Percentiles rank a stretch among this genome's conserved stretches.
Evolutionary conservation across 345 rosid species (phyloP).

Genomic region (Ceriops zippeliana): DNA sequence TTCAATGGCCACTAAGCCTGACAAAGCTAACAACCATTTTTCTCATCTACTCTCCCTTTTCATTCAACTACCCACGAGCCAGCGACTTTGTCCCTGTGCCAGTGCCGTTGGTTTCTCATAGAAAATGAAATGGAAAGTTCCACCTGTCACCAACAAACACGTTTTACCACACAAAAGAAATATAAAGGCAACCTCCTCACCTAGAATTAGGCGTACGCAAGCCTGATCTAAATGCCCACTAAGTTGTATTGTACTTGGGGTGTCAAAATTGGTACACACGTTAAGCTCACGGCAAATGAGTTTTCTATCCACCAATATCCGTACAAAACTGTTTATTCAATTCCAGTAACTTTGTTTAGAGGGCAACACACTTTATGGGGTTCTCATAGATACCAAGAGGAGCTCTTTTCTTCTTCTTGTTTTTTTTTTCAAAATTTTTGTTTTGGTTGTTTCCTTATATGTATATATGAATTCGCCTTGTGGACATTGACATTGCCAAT

Average conservation of each 20-base stretch:
- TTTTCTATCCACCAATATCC: background rate
- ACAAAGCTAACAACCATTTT: too few relatives aligned
- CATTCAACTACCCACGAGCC: too few relatives aligned
- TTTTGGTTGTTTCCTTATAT: background rate
- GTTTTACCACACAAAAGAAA: too few relatives aligned
- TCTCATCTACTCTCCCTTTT: too few relatives aligned
- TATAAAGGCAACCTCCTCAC: too few relatives aligned
- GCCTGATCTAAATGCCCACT: too few relatives aligned
- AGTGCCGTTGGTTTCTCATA: too few relatives aligned
- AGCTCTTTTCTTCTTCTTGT: background rate
- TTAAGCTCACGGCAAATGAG: slow-evolving; percentile 3
- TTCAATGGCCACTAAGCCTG: too few relatives aligned
- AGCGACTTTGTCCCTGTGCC: too few relatives aligned
- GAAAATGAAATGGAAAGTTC: too few relatives aligned
- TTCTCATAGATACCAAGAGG: background rate
- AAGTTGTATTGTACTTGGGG: background rate
- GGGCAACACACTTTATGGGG: background rate
- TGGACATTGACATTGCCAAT: background rate
- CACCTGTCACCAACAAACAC: too few relatives aligned
- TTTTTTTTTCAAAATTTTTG: background rate
- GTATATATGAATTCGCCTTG: background rate
- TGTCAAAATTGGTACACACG: background rate
- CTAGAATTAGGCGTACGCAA: too few relatives aligned
- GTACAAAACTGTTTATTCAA: background rate
- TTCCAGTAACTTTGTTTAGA: background rate